These are phyloP conservation scores for Cynara cardunculus DNA, from an alignment of 129 eudicot genomes.

Conservation along the genomic window DNA sequence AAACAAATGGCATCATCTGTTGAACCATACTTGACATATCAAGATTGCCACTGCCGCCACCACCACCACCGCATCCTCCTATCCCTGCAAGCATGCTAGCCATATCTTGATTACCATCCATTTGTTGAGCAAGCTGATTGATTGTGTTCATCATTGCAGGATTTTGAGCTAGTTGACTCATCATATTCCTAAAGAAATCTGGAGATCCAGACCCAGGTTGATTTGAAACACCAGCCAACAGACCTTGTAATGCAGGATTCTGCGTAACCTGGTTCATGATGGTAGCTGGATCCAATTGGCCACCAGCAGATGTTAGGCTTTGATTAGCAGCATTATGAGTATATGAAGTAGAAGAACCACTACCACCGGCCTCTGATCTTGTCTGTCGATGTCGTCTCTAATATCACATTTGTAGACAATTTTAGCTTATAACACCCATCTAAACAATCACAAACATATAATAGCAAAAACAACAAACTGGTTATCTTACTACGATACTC, in stretches of 20 bases:
- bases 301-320: slow-evolving; percentile 27
- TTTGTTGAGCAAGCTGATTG: slow-evolving; percentile 81
- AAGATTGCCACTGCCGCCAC: slow-evolving; percentile 48
- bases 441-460: neutral
- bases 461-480: neutral
- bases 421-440: neutral
- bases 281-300: slow-evolving; percentile 49
- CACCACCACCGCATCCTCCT: slow-evolving; percentile 36
- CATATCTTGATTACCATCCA: slow-evolving; percentile 59
- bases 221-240: slow-evolving; percentile 68
- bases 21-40: slow-evolving; percentile 87
- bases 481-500: neutral
- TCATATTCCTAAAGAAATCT: slow-evolving; percentile 58
- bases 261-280: slow-evolving; percentile 60
- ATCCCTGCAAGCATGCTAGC: slow-evolving; percentile 54
- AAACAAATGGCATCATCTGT: slow-evolving; percentile 97
- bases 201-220: slow-evolving; percentile 76
- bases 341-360: slow-evolving; percentile 23
- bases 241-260: slow-evolving; percentile 67
- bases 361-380: slow-evolving; percentile 29
- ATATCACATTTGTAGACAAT: slow-evolving; percentile 5
- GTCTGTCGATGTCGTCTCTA: slow-evolving; percentile 56
- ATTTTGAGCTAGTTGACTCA: slow-evolving; percentile 74
- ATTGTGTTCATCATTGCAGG: slow-evolving; percentile 87
- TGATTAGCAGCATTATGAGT: slow-evolving; percentile 12